phyloP scores from a whole-genome alignment of 805 yeast genomes.

The Candida succiphila region DNA sequence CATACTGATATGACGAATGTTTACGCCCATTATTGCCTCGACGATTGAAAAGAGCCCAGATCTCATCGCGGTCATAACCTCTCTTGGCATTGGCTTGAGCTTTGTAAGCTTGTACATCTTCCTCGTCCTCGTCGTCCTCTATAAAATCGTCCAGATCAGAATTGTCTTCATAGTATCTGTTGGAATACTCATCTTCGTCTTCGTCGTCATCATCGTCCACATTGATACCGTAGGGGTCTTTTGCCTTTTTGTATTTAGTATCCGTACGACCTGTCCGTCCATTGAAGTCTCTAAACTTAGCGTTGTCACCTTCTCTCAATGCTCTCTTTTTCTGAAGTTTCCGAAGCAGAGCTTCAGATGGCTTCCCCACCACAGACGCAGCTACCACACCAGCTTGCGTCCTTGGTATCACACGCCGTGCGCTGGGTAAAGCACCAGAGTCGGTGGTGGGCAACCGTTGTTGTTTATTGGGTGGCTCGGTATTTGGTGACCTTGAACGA shows the following conservation, averaged over 20 bases:
- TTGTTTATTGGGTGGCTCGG: too few relatives aligned
- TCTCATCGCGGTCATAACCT: slow-evolving; percentile 75
- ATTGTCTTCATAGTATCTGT: slow-evolving; percentile 38
- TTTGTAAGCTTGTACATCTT: slow-evolving; percentile 5
- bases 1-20: slow-evolving; percentile 22
- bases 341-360: slow-evolving; percentile 43
- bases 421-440: background rate
- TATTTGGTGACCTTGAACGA: too few relatives aligned
- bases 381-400: slow-evolving; percentile 1
- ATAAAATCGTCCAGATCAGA: slow-evolving; percentile 55
- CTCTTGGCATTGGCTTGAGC: slow-evolving; percentile 6
- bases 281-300: background rate
- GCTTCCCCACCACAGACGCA: slow-evolving; percentile 36
- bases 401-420: background rate
- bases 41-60: slow-evolving; percentile 76
- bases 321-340: slow-evolving; percentile 28
- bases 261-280: background rate
- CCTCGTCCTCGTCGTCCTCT: slow-evolving; percentile 45
- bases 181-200: slow-evolving; percentile 27
- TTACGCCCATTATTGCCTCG: too few relatives aligned
- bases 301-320: slow-evolving; percentile 3
- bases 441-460: background rate
- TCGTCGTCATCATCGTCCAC: slow-evolving; percentile 28
- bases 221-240: slow-evolving; percentile 19
- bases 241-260: slow-evolving; percentile 1